phyloP scores from a whole-genome alignment of 164 flowering plant genomes.

The Chimonanthus praecox region DNA sequence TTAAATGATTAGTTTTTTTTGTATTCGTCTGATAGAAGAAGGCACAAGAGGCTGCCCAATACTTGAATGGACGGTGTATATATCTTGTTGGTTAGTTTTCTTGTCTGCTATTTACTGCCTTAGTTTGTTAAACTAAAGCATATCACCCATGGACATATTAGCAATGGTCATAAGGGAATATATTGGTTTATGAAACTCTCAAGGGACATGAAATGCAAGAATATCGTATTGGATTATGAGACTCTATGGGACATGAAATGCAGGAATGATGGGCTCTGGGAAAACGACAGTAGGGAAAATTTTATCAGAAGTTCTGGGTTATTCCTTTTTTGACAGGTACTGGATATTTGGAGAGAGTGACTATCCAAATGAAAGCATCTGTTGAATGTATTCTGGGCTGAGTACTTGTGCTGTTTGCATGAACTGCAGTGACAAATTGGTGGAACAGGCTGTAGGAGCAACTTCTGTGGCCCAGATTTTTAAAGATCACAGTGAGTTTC shows the following conservation, averaged over 20 bases:
- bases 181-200: neutral
- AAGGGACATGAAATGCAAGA: no score
- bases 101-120: neutral
- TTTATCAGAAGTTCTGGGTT: slow-evolving; percentile 67
- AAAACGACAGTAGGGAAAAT: slow-evolving; percentile 93
- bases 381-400: neutral
- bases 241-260: slow-evolving; percentile 13
- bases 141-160: neutral
- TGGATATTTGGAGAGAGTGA: neutral
- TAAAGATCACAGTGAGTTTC: slow-evolving; percentile 51
- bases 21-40: slow-evolving; percentile 45
- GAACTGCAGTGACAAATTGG: slow-evolving; percentile 51
- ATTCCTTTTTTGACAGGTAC: slow-evolving; percentile 86
- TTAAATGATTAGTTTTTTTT: neutral
- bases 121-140: neutral
- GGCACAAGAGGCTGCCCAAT: slow-evolving; percentile 56
- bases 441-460: slow-evolving; percentile 58
- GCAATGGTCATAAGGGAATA: neutral
- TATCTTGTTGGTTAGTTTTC: slow-evolving; percentile 90
- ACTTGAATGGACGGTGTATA: slow-evolving; percentile 68
- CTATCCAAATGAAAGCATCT: neutral
- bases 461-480: slow-evolving; percentile 68
- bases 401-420: slow-evolving; percentile 5
- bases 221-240: neutral
- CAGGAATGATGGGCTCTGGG: slow-evolving; percentile 99